phyloP scores from a whole-genome alignment of 176 grass and related monocot genomes.

The Tuctoria greenei region DNA sequence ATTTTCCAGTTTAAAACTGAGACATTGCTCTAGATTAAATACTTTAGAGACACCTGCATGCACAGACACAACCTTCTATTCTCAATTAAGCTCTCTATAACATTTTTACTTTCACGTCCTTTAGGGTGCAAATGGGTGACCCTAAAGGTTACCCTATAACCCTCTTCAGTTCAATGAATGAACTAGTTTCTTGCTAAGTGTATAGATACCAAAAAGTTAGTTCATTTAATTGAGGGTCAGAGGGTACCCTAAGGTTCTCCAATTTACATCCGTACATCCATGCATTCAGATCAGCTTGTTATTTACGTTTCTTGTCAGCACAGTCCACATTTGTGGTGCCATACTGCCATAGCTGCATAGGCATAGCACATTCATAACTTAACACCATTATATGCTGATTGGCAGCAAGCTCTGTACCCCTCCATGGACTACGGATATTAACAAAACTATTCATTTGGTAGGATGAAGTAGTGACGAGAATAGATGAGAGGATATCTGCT shows the following conservation, averaged over 20 bases:
- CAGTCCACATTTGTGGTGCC: not conserved
- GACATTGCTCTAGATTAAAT: not conserved
- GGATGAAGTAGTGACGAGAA: conserved; percentile 73
- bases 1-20: conserved; percentile 8
- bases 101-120: too few species aligned
- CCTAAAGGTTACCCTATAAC: too few species aligned
- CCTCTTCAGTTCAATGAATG: too few species aligned
- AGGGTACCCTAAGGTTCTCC: too few species aligned
- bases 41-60: not conserved
- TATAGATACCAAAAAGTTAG: too few species aligned
- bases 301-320: not conserved
- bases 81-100: not conserved
- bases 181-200: too few species aligned
- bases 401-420: not conserved
- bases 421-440: conserved; percentile 1
- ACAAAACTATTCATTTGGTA: conserved; percentile 40
- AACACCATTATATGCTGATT: not conserved
- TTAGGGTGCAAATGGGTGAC: too few species aligned
- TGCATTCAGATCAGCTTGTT: conserved; percentile 5
- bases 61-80: conserved; percentile 15
- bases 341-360: not conserved
- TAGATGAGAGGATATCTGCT: conserved; percentile 76
- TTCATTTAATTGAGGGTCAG: too few species aligned
- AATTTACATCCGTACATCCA: not conserved
- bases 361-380: not conserved